Conservation (phyloP, 2,329 filamentous ascomycete genomes). For the Pseudopyrenochaeta lycopersici region DNA sequence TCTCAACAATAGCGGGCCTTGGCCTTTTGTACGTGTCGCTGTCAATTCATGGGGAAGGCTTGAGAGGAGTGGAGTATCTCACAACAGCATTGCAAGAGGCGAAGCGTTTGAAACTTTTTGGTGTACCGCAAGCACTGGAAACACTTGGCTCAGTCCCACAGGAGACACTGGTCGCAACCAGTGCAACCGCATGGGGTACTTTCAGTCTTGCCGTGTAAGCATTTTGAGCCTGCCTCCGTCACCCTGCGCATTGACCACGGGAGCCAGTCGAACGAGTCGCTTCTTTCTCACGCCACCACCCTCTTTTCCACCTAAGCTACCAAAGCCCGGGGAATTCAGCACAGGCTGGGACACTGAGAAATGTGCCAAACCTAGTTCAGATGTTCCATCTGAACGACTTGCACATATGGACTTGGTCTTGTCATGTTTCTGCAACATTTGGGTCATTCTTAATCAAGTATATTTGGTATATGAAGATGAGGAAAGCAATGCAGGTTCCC, state of each 20-base stretch:
- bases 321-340: conserved; percentile 8
- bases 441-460: conserved; percentile 14
- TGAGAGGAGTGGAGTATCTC: conserved; percentile 10
- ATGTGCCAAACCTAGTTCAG: no score
- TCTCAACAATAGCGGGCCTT: conserved; percentile 13
- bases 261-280: conserved; percentile 14
- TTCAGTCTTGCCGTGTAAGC: conserved; percentile 22
- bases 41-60: conserved; percentile 13
- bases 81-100: conserved; percentile 10
- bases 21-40: conserved; percentile 13
- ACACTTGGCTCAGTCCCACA: conserved; percentile 1
- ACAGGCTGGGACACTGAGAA: background rate
- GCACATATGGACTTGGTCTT: conserved; percentile 8
- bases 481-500: conserved; percentile 7
- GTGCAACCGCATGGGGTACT: conserved; percentile 16
- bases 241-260: conserved; percentile 8
- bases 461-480: conserved; percentile 15
- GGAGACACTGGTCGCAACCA: conserved; percentile 9
- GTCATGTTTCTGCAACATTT: conserved; percentile 14
- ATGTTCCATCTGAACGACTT: background rate
- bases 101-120: conserved; percentile 13
- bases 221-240: background rate
- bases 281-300: conserved; percentile 13
- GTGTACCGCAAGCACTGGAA: conserved; percentile 6
- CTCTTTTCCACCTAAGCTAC: conserved; percentile 12